Evolutionary conservation across 148 eudicot species (phyloP), one percentile per base, ranked within the genome.

Genomic region (Cornus suecica): DNA sequence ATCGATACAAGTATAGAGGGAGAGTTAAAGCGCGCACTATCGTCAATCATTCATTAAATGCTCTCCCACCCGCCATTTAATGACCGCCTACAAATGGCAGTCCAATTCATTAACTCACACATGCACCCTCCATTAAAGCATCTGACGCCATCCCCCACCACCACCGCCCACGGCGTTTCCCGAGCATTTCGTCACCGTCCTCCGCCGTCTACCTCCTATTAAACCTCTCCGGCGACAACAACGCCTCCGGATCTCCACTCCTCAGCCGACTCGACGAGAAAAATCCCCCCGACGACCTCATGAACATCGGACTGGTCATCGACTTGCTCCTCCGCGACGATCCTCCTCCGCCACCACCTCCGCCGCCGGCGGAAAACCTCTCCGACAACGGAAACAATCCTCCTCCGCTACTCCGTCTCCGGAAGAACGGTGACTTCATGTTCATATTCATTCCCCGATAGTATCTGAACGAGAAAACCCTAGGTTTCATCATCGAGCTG

Each of bases 241-340:
- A 80, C 52, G 97, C 97, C 80, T 95, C 97, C 1, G 98, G 98
- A 81, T 93, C 97, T 0, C 94, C 98, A 54, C 86, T 82, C 83
- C 94, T 84, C 84, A 85, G 83, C 77, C 98, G 79, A 60, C 91
- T 91, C 65, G 96, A 85, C 6, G 94, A 85, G 64, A 79, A 87
- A 52, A 69, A 20, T 56, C 78, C 81, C 8, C 76, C 77, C 13
- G 90, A 75, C 34, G 87, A 42, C 63, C 94, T 83, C 65, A 87
- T 83, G 74, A 88, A 84, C 84, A 91, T 79, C 22, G 98, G 98
- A 61, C 91, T 89, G 29, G 94, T 80, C 69, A 86, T 51, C 24
- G 87, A 83, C 68, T 86, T 87, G 79, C 82, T 82, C 68, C 94
- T 72, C 64, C 91, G 67, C 0, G 89, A 86, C 2, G 95, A 88